These are phyloP conservation scores for Triticum urartu DNA, from an alignment of 176 grass and related monocot species.

Conservation along the genomic window DNA sequence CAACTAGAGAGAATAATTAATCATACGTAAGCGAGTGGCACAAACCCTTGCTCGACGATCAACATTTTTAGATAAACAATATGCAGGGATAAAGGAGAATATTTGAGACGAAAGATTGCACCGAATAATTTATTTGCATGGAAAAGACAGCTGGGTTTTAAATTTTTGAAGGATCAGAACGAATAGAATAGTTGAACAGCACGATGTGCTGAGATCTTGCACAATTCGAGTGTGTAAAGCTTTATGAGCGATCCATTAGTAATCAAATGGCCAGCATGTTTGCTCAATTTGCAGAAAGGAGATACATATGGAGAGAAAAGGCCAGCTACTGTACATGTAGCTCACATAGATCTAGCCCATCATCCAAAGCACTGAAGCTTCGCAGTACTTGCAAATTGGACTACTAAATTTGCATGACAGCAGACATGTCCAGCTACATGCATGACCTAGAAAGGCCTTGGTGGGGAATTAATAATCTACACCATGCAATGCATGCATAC, in stretches of 20 bases:
- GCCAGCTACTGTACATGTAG: not conserved
- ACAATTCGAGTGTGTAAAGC: constrained; percentile 38
- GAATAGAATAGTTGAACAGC: constrained; percentile 19
- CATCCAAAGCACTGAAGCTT: constrained; percentile 28
- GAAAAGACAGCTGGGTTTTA: constrained; percentile 14
- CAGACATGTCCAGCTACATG: constrained; percentile 21
- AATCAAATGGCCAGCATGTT: constrained; percentile 23
- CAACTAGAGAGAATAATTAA: constrained; percentile 29
- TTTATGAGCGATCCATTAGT: not conserved
- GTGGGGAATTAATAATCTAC: constrained; percentile 8
- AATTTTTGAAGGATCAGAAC: not conserved
- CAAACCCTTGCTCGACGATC: constrained; percentile 21
- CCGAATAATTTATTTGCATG: constrained; percentile 13
- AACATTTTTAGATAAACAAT: constrained; percentile 15
- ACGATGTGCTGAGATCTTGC: constrained; percentile 41
- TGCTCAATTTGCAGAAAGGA: constrained; percentile 14
- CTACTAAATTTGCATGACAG: not conserved
- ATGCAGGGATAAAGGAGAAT: constrained; percentile 9
- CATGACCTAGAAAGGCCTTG: constrained; percentile 24
- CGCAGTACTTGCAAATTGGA: constrained; percentile 5
- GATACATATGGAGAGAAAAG: not conserved
- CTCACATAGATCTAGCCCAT: constrained; percentile 8
- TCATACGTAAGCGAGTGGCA: constrained; percentile 25
- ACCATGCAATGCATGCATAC: constrained; percentile 19
- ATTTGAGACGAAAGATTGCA: constrained; percentile 29